Evolutionary conservation across 2,329 filamentous ascomycete genomes (phyloP), one percentile per base, ranked within the genome.

Genomic region (Claviceps lovelessii): DNA sequence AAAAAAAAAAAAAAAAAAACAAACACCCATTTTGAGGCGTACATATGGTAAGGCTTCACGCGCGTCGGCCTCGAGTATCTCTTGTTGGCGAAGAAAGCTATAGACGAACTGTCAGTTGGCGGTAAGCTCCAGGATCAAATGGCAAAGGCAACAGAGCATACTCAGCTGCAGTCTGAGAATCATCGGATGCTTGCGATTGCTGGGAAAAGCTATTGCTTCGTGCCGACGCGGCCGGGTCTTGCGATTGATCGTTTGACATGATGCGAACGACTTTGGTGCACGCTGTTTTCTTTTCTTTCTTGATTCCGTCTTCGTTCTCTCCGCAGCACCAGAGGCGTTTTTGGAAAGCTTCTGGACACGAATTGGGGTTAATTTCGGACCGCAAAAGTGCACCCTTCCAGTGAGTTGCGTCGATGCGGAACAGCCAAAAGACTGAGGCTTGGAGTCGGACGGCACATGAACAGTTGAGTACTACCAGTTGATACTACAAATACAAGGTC

Each of bases 1-100:
- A 23, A 23, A 23, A 23, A 23, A 23, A 23, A n/a, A n/a, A n/a
- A n/a, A n/a, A n/a, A n/a, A n/a, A n/a, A n/a, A n/a, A n/a, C n/a
- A n/a, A 23, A 23, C 23, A n/a, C 19, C 35, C 1, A 15, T 49
- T 11, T 33, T 17, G 1, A 8, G 31, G 51, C 81, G 64, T 73
- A 94, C 89, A 67, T 95, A 98, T 60, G 93, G 93, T 7, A 98
- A 79, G 58, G 88, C 88, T 75, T 98, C 91, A 62, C 90, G 89
- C 49, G 93, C 93, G 72, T 98, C 93, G 23, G 88, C 88, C 72
- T 98, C 93, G 53, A 98, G 84, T 61, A 85, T 83, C 65, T 96
- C 84, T 67, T 98, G 93, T 54, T 83, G 84, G 62, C 88, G 83
- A 61, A 98, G 89, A 67, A 94, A 97, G 33, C 87, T 91, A 55